These are phyloP conservation scores for Apiospora malaysiana DNA, from an alignment of 2,329 filamentous ascomycete species.

Conservation along the genomic window DNA sequence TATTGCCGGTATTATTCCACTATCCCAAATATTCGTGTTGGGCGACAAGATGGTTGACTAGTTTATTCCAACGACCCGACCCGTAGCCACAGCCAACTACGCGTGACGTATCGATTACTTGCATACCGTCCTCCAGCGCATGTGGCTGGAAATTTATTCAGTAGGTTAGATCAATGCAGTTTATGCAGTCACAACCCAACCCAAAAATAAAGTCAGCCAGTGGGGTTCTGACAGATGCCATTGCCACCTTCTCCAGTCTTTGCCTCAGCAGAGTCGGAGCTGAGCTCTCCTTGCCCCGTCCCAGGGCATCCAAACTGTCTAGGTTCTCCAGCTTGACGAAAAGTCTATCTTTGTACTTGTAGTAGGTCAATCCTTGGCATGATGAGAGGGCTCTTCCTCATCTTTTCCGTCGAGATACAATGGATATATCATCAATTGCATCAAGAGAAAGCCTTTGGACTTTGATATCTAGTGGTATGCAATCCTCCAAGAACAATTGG, in stretches of 20 bases:
- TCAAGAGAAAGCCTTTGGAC: background rate
- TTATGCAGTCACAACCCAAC: background rate
- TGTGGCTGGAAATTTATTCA: background rate
- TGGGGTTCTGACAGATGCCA: conserved; percentile 9
- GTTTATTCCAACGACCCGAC: too few species aligned
- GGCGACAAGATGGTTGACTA: too few species aligned
- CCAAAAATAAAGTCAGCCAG: conserved; percentile 4
- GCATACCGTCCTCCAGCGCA: background rate
- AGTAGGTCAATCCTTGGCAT: background rate
- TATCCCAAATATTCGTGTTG: too few species aligned
- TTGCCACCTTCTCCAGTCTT: conserved; percentile 11
- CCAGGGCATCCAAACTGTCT: background rate
- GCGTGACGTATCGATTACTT: background rate
- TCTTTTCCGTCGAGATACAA: background rate
- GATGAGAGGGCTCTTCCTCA: background rate
- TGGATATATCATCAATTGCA: background rate
- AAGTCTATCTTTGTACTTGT: conserved; percentile 4
- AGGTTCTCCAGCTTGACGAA: conserved; percentile 14
- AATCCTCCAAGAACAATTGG: background rate
- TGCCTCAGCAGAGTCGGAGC: conserved; percentile 9
- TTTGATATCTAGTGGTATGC: background rate
- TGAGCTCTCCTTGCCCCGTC: conserved; percentile 12
- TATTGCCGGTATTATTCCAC: too few species aligned
- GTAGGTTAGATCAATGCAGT: background rate
- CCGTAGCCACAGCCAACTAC: background rate